Evolutionary conservation across 305 asterid genomes (phyloP), one percentile per base, ranked within the genome.

Genomic region (Stenogyne calaminthoides): DNA sequence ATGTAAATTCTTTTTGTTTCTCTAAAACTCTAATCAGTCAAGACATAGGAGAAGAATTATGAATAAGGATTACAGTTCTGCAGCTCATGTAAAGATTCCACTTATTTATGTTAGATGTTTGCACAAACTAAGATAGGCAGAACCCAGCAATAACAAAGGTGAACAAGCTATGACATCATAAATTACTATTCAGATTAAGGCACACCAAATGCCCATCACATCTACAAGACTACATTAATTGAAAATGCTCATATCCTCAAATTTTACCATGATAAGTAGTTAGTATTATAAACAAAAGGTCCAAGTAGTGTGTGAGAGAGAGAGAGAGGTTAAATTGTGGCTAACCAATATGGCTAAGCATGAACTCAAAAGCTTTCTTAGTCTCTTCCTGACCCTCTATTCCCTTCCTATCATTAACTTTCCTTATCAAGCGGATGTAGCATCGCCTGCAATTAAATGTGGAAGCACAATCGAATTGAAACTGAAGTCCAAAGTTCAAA

Each of bases 351-450:
- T 85, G 83, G 80, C 84, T 84, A 80, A 94, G 93, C 98, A 88
- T 92, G 88, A 92, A 94, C 75, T 94, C 98, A 85, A 76, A 94
- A 84, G 99, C 98, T 78, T 89, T 94, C 71, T 86, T 90, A 16
- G 97, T 92, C 89, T 94, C 99, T 78, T 90, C 96, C 76, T 87
- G 98, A 46, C 97, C 94, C 78, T 94, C 97, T 46, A 83, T 67
- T 75, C 97, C 98, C 85, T 84, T 92, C 80, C 84, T 92, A 62
- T 90, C 99, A 73, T 94, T 88, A 70, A 90, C 85, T 77, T 90
- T 94, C 80, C 95, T 85, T 71, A 94, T 89, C 80, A 90, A 94
- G 55, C 90, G 94, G 73, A 94, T 94, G 82, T 94, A 94, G 82
- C 98, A 90, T 69, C 96, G 93, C 99, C 98, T 94, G 85, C 77